A percentile compares a stretch with the other conserved stretches of the same genome.
Conservation (phyloP, 345 rosid genomes). For the Kernera saxatilis region DNA sequence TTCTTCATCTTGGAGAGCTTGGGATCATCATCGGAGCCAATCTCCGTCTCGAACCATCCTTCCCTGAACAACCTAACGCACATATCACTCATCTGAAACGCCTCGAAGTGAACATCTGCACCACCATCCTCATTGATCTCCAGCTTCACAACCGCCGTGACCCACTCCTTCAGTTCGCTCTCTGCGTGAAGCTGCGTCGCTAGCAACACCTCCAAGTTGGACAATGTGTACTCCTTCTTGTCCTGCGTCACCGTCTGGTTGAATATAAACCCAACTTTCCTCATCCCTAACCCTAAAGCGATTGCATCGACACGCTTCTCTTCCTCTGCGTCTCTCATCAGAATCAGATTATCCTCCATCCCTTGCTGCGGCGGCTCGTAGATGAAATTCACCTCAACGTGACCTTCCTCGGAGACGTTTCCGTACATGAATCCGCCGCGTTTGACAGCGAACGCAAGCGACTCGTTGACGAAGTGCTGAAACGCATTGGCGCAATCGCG, state of each 20-base stretch:
- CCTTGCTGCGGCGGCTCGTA: slow-evolving; percentile 95
- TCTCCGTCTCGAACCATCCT: slow-evolving; percentile 74
- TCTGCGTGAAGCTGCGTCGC: slow-evolving; percentile 73
- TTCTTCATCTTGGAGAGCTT: slow-evolving; percentile 89
- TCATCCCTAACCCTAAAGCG: slow-evolving; percentile 79
- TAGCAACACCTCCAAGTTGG: slow-evolving; percentile 64
- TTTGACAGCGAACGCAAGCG: slow-evolving; percentile 72
- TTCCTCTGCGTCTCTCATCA: slow-evolving; percentile 60
- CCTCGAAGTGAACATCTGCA: slow-evolving; percentile 90
- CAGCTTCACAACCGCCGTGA: slow-evolving; percentile 82
- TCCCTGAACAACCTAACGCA: slow-evolving; percentile 79
- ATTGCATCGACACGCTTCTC: slow-evolving; percentile 77
- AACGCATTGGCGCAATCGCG: slow-evolving; percentile 77
- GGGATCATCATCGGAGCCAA: slow-evolving; percentile 58
- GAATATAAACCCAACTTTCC: slow-evolving; percentile 77
- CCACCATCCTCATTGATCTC: slow-evolving; percentile 71
- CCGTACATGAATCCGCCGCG: slow-evolving; percentile 96
- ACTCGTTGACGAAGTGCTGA: slow-evolving; percentile 69
- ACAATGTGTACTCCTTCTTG: slow-evolving; percentile 74
- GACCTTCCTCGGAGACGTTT: slow-evolving; percentile 63
- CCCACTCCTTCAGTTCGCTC: slow-evolving; percentile 88
- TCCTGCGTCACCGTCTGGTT: slow-evolving; percentile 63
- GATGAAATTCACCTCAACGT: slow-evolving; percentile 77
- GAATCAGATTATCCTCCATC: slow-evolving; percentile 41
- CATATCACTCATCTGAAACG: slow-evolving; percentile 95